Evolutionary conservation across 176 grass and related monocot species (phyloP).

Genomic region (Triticum monococcum): DNA sequence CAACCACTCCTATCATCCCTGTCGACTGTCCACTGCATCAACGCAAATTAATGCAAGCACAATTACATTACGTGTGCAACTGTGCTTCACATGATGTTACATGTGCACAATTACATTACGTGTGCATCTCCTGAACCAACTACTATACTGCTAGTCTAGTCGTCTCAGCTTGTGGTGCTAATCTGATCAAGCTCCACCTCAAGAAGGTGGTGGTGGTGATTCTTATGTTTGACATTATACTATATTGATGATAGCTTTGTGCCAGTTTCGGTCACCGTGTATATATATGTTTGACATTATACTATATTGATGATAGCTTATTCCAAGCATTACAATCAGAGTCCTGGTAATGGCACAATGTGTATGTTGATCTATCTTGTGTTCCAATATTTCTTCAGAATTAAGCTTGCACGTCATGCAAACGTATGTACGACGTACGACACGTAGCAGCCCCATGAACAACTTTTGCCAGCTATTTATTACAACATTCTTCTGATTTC

Average conservation of each 20-base stretch:
- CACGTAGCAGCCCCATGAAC: background rate
- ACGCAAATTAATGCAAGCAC: background rate
- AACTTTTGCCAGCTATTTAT: background rate
- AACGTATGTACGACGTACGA: background rate
- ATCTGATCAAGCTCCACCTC: no score
- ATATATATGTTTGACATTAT: background rate
- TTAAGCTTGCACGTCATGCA: background rate
- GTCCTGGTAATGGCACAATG: no score
- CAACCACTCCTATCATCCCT: no score
- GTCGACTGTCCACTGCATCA: background rate
- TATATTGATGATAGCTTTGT: background rate
- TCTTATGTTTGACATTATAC: no score
- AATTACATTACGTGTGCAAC: background rate
- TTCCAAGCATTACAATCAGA: no score
- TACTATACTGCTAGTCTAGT: background rate
- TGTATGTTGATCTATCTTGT: background rate
- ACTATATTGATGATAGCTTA: no score
- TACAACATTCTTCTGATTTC: background rate
- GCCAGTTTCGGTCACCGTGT: background rate
- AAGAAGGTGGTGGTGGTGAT: background rate
- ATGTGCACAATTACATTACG: background rate
- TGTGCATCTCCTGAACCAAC: background rate
- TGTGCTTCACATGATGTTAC: background rate
- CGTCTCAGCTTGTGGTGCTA: background rate
- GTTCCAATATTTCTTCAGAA: background rate